Evolutionary conservation across 805 yeast species (phyloP), one percentile per base, ranked within the genome.

Genomic region (Wickerhamiella domercqiae): DNA sequence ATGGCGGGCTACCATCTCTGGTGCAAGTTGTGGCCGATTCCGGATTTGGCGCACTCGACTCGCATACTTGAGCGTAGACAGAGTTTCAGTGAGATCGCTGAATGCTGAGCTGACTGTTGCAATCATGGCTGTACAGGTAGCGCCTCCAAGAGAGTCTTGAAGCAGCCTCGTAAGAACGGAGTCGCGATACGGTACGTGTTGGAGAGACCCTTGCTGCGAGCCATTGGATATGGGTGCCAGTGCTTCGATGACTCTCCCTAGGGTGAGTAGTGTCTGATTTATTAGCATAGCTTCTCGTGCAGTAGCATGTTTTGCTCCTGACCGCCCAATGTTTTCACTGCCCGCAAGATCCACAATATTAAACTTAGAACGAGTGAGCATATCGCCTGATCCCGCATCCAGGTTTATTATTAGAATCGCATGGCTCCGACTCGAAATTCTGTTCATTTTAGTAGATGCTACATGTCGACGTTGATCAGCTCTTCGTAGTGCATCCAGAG

Each of bases 281-380:
- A 86, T 86, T 15, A 82, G 73, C 0, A 95, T 96, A 0, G 96
- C 94, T 53, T 87, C 98, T 47, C 83, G 75, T 0, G 94, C 95
- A 32, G 94, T 66, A 52, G 73, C 78, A 47, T 79, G 75, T 18
- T 72, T 66, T 0, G 96, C 94, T 2, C 98, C 98, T 0, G 94
- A 80, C 49, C 83, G 64, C 45, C 65, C 70, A 38, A 87, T 77
- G 53, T 86, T 86, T 55, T 87, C 98, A 4, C 94, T 80, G 0
- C 98, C 97, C 0, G 97, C 98, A 45, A 87, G 64, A 60, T 87
- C 97, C 4, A 87, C 97, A 17, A 84, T 61, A 52, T 84, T 82
- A 53, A 82, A 67, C 50, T 81, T 82, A 75, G 29, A 64, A 58
- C 45, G 73, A 61, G 42, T 67, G 66, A 18, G 62, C 47, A 39